Base-by-base conservation (phyloP, 2,329 filamentous ascomycete species). In the Sclerotinia spermophila region DNA sequence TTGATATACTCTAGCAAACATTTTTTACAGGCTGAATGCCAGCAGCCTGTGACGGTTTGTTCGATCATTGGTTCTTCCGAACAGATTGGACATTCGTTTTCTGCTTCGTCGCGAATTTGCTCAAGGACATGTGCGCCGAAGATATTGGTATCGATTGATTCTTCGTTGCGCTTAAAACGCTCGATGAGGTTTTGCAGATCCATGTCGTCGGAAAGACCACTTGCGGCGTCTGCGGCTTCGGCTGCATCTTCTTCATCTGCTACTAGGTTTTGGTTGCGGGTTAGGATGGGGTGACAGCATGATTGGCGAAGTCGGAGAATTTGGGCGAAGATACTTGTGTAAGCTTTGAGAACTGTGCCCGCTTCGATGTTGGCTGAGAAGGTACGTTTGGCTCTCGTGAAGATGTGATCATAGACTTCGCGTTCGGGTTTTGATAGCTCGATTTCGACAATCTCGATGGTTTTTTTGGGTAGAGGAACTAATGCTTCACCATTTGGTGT, bases 291-390 rank as follows among this genome's bases (percentile, higher is more conserved):
- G 79, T 99, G 96, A 73, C 96, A 98, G 79, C 96, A 99, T 1
- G 93, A 92, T 78, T 99, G 96, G 1, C 96, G 90, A 13, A 99
- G 87, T 2, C 96, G 92, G 55, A 99, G 82, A 77, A 99, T 96
- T 80, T 99, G 96, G 0, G 96, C 95, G 79, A 99, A 97, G 73
- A 99, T 97, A 67, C 94, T 97, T 0, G 96, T 97, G 78, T 94
- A 99, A 0, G 94, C 94, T 80, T 97, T 97, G 84, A 98, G 88
- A 6, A 99, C 86, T 0, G 95, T 98, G 5, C 96, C 96, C 15
- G 92, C 93, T 79, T 97, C 93, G 19, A 97, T 86, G 71, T 97
- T 98, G 72, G 90, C 89, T 44, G 90, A 90, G 79, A 98, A 96
- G 0, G 94, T 92, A 67, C 89, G 87, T 79, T 95, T 97, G 0